Evolutionary conservation across 495 filamentous ascomycete species (phyloP).

Genomic region (Talaromyces stipitatus): DNA sequence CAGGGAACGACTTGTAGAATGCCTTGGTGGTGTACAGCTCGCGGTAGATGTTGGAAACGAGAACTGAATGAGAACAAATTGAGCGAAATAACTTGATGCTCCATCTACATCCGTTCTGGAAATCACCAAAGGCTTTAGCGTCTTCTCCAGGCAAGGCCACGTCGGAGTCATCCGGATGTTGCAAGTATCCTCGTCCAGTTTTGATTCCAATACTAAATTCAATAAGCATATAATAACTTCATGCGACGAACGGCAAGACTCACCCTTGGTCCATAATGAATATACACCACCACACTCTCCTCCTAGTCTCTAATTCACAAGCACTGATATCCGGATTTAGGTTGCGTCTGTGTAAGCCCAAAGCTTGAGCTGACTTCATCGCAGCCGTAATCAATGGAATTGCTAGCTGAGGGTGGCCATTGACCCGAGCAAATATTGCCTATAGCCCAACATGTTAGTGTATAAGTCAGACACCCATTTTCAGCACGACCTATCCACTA

Average conservation of each 20-base stretch:
- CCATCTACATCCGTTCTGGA: slow-evolving; percentile 45
- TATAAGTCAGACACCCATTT: neutral
- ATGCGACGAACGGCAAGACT: neutral
- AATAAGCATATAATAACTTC: neutral
- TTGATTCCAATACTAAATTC: slow-evolving; percentile 64
- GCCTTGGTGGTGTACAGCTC: slow-evolving; percentile 84
- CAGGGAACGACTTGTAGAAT: slow-evolving; percentile 70
- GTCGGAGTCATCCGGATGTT: slow-evolving; percentile 95
- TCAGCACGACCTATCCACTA: slow-evolving; percentile 3
- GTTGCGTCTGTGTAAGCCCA: slow-evolving; percentile 89
- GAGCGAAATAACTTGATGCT: neutral
- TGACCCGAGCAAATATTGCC: slow-evolving; percentile 89
- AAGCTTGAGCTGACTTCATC: slow-evolving; percentile 80
- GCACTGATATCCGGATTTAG: slow-evolving; percentile 75
- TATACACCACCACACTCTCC: slow-evolving; percentile 94
- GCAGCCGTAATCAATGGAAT: slow-evolving; percentile 87
- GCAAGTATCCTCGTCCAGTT: slow-evolving; percentile 77
- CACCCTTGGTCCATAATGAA: slow-evolving; percentile 91
- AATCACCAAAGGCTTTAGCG: slow-evolving; percentile 62
- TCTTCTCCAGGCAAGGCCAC: slow-evolving; percentile 82
- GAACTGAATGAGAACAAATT: slow-evolving; percentile 58
- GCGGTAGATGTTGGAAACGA: slow-evolving; percentile 62
- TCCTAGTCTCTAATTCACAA: slow-evolving; percentile 83
- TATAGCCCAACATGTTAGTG: slow-evolving; percentile 16
- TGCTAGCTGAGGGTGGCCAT: slow-evolving; percentile 84